Conservation (phyloP, 495 filamentous ascomycete genomes). For the Penicillium cataractarum region DNA sequence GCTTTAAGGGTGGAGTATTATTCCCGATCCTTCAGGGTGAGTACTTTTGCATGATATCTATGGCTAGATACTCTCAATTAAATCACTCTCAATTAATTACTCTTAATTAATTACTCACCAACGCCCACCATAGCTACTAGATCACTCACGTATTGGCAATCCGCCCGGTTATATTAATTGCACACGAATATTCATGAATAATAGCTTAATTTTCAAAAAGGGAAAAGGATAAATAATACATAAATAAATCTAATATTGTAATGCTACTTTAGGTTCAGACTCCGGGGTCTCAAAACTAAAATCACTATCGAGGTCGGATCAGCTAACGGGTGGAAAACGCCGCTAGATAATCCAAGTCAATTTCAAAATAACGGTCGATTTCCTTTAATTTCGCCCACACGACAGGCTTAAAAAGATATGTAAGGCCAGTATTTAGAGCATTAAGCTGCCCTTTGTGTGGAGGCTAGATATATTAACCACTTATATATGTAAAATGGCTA, state of each 20-base stretch:
- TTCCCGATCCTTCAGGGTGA: no score
- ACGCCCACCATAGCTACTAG: not conserved
- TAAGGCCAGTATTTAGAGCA: not conserved
- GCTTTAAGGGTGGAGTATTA: no score
- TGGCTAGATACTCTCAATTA: not conserved
- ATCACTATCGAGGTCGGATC: no score
- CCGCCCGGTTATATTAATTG: no score
- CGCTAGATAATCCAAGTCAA: not conserved
- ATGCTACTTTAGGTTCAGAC: not conserved
- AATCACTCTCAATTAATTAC: not conserved
- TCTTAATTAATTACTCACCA: not conserved
- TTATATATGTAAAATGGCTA: not conserved
- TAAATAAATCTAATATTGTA: not conserved
- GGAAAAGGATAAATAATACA: no score
- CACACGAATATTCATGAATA: no score
- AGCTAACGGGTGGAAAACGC: not conserved
- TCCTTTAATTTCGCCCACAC: not conserved
- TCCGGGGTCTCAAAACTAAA: not conserved
- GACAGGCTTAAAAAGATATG: not conserved
- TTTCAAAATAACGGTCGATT: not conserved
- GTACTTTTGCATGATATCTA: no score
- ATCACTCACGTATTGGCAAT: no score
- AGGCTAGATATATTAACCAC: not conserved
- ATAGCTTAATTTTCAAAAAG: not conserved
- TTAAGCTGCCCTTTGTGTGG: not conserved